Conservation (phyloP, 108 stramenopile genomes). For the Poteriospumella lacustris region DNA sequence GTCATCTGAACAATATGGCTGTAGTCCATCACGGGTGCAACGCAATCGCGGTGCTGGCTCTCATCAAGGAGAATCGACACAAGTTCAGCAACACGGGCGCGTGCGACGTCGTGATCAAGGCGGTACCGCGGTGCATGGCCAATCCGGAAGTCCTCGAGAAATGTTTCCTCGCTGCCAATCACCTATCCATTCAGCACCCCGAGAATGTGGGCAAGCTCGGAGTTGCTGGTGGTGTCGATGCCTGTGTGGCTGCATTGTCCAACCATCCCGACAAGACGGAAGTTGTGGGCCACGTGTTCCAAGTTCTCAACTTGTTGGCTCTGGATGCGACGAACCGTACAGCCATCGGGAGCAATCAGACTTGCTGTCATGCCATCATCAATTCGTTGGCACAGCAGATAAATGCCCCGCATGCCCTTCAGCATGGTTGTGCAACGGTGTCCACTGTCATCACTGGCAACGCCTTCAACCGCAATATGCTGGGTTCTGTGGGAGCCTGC, state of each 20-base stretch:
- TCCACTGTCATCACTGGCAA: neutral
- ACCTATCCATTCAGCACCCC: neutral
- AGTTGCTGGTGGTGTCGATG: neutral
- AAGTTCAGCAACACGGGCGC: neutral
- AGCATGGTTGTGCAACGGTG: neutral
- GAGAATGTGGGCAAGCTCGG: neutral
- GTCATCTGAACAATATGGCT: neutral
- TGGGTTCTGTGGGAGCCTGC: neutral
- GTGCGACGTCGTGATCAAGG: constrained; percentile 4
- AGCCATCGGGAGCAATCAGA: neutral
- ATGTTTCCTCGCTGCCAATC: neutral
- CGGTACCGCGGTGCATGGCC: neutral
- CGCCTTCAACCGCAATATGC: neutral
- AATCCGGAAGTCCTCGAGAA: neutral
- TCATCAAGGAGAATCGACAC: neutral
- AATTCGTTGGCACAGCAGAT: neutral
- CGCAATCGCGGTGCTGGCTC: neutral
- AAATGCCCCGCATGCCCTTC: neutral
- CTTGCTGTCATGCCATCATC: neutral
- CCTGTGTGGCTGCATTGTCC: neutral
- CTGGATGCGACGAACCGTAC: neutral
- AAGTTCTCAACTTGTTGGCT: neutral
- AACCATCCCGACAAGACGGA: neutral
- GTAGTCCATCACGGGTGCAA: neutral
- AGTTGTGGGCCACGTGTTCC: neutral